Conservation (phyloP, 345 rosid genomes). For the Acer saccharum region DNA sequence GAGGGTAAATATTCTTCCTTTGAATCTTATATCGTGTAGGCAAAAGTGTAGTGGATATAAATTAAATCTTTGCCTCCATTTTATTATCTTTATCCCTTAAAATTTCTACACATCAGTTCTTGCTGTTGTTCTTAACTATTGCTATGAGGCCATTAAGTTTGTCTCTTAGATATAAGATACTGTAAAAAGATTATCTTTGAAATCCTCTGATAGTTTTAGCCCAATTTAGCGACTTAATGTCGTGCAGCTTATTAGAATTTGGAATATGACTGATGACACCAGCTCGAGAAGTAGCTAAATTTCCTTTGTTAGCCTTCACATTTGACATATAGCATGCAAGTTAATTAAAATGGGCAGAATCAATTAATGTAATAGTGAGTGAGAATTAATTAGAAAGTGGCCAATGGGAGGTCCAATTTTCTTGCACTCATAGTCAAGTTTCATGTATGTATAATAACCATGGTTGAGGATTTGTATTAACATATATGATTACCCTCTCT, state of each 20-base stretch:
- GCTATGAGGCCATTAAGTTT: too few relatives aligned
- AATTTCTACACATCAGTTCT: too few relatives aligned
- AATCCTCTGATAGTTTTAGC: too few relatives aligned
- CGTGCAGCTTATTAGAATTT: too few relatives aligned
- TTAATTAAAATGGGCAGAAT: neutral
- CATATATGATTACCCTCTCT: neutral
- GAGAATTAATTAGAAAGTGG: neutral
- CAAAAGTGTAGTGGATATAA: too few relatives aligned
- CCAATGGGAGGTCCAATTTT: neutral
- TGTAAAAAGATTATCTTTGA: too few relatives aligned
- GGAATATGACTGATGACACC: too few relatives aligned
- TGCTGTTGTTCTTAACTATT: too few relatives aligned
- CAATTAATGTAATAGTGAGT: neutral
- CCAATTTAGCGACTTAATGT: too few relatives aligned
- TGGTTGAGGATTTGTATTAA: neutral
- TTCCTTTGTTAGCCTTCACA: neutral
- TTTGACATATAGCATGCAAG: neutral
- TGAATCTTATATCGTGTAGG: neutral
- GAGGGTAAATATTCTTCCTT: constrained; percentile 5
- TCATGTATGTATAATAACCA: neutral
- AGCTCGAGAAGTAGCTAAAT: neutral
- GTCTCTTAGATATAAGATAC: too few relatives aligned
- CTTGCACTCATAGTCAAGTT: neutral
- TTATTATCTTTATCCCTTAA: too few relatives aligned
- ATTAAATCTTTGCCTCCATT: too few relatives aligned